phyloP scores from a whole-genome alignment of 176 grass and related monocot species.

The Dactylis glomerata region DNA sequence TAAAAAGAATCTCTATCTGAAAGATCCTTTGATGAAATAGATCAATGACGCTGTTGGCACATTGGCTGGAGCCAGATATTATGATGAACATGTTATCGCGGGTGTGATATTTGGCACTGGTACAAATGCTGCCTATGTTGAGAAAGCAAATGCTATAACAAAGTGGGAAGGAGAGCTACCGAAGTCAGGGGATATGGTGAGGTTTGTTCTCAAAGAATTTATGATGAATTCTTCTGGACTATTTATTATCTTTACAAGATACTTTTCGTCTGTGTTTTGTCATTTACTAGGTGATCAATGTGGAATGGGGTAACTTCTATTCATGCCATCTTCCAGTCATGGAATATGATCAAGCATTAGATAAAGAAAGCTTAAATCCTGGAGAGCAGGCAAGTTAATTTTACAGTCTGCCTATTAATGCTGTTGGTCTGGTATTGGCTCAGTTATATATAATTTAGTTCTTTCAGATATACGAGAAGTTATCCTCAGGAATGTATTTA shows the following conservation, averaged over 20 bases:
- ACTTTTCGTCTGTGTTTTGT: background rate
- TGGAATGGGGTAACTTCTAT: conserved; percentile 94
- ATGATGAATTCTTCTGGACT: background rate
- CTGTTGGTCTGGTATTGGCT: background rate
- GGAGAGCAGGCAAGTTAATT: conserved; percentile 70
- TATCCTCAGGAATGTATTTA: conserved; percentile 82
- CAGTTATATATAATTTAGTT: background rate
- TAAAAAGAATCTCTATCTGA: background rate
- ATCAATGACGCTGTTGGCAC: conserved; percentile 90
- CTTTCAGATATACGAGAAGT: conserved; percentile 90
- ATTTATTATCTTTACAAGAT: conserved; percentile 11
- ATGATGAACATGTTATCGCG: conserved; percentile 62
- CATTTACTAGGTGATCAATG: conserved; percentile 71
- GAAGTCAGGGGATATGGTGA: conserved; percentile 75
- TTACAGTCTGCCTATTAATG: background rate
- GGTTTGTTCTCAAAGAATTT: background rate
- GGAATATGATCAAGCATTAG: conserved; percentile 70
- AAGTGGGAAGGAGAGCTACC: conserved; percentile 71
- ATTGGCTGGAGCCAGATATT: conserved; percentile 76
- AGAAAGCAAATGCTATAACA: conserved; percentile 59
- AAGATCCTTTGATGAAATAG: conserved; percentile 39
- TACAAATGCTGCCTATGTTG: conserved; percentile 92
- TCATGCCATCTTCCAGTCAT: conserved; percentile 59
- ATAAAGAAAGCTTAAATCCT: conserved; percentile 70
- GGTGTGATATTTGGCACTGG: conserved; percentile 93